These are phyloP conservation scores for Zalaria obscura DNA, from an alignment of 2,329 filamentous ascomycete species.

Conservation along the genomic window DNA sequence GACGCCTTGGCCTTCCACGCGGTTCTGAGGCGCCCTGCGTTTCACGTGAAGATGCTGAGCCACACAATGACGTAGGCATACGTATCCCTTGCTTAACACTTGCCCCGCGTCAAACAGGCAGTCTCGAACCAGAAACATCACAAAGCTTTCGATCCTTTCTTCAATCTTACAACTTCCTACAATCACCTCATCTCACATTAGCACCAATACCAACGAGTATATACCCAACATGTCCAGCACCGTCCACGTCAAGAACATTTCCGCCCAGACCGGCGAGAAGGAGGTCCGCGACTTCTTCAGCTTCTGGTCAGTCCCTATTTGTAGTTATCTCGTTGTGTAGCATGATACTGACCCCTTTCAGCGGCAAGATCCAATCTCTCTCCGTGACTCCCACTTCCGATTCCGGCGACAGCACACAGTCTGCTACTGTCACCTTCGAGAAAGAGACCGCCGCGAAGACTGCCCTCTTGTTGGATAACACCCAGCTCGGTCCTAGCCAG, in stretches of 20 bases:
- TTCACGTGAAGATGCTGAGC: background rate
- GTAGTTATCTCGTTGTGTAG: background rate
- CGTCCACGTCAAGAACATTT: constrained; percentile 84
- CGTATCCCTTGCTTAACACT: no score
- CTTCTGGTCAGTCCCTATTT: constrained; percentile 55
- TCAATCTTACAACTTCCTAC: background rate
- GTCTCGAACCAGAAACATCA: no score
- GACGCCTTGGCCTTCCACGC: no score
- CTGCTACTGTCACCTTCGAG: constrained; percentile 88
- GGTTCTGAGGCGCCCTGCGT: no score
- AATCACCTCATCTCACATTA: background rate
- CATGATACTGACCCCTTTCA: constrained; percentile 20
- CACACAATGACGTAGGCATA: background rate
- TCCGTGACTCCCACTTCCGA: constrained; percentile 51
- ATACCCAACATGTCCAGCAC: constrained; percentile 40
- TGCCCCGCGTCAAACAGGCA: background rate
- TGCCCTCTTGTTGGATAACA: constrained; percentile 91
- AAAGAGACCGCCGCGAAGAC: constrained; percentile 96
- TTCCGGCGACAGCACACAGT: constrained; percentile 50
- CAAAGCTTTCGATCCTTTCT: no score
- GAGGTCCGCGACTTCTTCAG: constrained; percentile 96
- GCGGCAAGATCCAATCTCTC: constrained; percentile 81
- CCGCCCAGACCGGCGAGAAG: constrained; percentile 66
- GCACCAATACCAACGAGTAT: background rate
- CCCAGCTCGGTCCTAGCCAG: constrained; percentile 63